Conservation (phyloP, 805 yeast genomes). For the Candida nitratophila region DNA sequence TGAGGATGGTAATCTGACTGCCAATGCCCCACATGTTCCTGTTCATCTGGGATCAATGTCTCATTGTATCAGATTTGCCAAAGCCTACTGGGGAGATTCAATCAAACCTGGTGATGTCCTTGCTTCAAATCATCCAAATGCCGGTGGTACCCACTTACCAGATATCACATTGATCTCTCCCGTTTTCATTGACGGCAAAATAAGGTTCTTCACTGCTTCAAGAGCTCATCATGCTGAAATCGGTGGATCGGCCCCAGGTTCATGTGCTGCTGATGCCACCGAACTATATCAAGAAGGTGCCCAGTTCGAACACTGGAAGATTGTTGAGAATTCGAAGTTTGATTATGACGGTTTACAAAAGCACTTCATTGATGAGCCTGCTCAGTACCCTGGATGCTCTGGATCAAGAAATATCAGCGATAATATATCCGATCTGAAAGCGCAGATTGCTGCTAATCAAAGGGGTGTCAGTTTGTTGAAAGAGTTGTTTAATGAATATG, state of each 20-base stretch:
- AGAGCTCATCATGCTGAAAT: constrained; percentile 96
- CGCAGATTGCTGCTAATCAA: constrained; percentile 83
- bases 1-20: constrained; percentile 20
- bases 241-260: constrained; percentile 87
- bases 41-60: constrained; percentile 26
- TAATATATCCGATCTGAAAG: constrained; percentile 76
- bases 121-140: constrained; percentile 73
- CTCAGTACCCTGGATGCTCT: constrained; percentile 72
- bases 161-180: constrained; percentile 93
- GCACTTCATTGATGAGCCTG: constrained; percentile 67
- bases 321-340: constrained; percentile 66
- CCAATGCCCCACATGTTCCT: constrained; percentile 25
- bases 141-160: constrained; percentile 81
- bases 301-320: constrained; percentile 65
- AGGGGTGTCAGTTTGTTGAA: constrained; percentile 69
- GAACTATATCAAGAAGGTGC: constrained; percentile 89
- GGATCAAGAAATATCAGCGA: constrained; percentile 83
- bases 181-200: constrained; percentile 51
- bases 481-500: constrained; percentile 54
- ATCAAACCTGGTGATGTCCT: constrained; percentile 68
- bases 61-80: constrained; percentile 21
- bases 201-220: constrained; percentile 85
- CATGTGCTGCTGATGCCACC: constrained; percentile 90
- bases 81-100: constrained; percentile 50
- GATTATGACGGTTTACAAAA: constrained; percentile 64